These are phyloP conservation scores for Zygosaccharomyces bailii DNA, from an alignment of 805 yeast genomes.

Conservation along the genomic window DNA sequence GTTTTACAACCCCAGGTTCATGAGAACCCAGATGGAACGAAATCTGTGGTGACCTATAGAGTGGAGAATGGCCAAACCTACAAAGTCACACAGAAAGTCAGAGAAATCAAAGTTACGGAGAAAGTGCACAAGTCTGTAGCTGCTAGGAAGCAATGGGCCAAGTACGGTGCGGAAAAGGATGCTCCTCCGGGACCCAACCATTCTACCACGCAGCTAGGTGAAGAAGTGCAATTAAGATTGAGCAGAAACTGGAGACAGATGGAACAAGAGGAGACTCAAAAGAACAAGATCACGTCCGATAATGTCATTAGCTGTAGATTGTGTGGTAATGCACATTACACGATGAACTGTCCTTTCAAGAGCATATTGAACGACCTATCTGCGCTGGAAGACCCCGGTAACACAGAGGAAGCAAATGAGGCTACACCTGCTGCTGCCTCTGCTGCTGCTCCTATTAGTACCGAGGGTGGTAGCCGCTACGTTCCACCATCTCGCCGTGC, in stretches of 20 bases:
- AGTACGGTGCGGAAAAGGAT: slow-evolving; percentile 77
- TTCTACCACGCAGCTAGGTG: slow-evolving; percentile 85
- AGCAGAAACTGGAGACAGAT: slow-evolving; percentile 74
- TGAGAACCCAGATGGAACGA: slow-evolving; percentile 82
- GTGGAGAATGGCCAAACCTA: slow-evolving; percentile 78
- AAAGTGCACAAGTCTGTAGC: slow-evolving; percentile 83
- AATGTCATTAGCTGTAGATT: slow-evolving; percentile 70
- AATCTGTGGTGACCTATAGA: slow-evolving; percentile 76
- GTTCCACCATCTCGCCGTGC: slow-evolving; percentile 57
- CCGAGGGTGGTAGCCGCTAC: slow-evolving; percentile 42
- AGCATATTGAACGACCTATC: slow-evolving; percentile 64
- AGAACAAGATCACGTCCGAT: slow-evolving; percentile 42
- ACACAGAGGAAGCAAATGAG: slow-evolving; percentile 35
- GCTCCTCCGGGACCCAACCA: slow-evolving; percentile 83
- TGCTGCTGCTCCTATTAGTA: slow-evolving; percentile 36
- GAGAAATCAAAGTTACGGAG: slow-evolving; percentile 71
- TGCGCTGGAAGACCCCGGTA: slow-evolving; percentile 39
- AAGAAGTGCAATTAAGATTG: slow-evolving; percentile 70
- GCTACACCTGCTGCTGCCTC: slow-evolving; percentile 31
- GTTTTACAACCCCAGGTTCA: slow-evolving; percentile 72
- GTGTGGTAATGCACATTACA: slow-evolving; percentile 93
- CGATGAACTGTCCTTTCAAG: slow-evolving; percentile 93
- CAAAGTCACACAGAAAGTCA: slow-evolving; percentile 81
- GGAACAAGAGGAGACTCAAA: slow-evolving; percentile 62
- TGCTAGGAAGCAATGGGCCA: slow-evolving; percentile 80